Evolutionary conservation across 2,329 filamentous ascomycete species (phyloP).

Genomic region (Trichoderma gracile): DNA sequence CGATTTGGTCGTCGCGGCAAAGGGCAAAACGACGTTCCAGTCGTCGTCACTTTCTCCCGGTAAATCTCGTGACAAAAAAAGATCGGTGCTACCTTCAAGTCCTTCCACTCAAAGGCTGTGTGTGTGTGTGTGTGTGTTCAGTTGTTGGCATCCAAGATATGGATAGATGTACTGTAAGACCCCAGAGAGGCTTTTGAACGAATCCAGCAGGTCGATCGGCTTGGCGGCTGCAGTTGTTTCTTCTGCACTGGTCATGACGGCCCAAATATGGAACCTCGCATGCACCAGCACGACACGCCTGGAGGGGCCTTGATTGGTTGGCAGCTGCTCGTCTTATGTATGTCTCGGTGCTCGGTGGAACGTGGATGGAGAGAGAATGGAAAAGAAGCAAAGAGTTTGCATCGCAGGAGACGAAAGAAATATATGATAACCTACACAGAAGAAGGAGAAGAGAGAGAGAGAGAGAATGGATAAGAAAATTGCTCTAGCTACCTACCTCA

Average conservation of each 20-base stretch:
- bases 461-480: not conserved
- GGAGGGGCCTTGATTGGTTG: not conserved
- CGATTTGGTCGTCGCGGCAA: constrained; percentile 10
- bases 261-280: constrained; percentile 10
- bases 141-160: not conserved
- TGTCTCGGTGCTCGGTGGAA: too few species aligned
- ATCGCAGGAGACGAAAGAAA: not conserved
- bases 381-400: too few species aligned
- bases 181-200: too few species aligned
- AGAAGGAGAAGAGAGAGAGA: not conserved
- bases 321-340: too few species aligned
- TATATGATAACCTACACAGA: too few species aligned
- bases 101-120: too few species aligned
- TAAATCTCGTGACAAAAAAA: too few species aligned
- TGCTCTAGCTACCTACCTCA: not conserved
- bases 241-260: not conserved
- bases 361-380: too few species aligned
- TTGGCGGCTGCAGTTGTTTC: constrained; percentile 1
- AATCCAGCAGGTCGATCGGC: not conserved
- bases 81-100: too few species aligned
- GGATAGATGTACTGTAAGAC: too few species aligned
- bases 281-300: too few species aligned
- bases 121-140: not conserved
- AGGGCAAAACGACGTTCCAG: not conserved
- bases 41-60: too few species aligned